Conservation (phyloP, 2,329 filamentous ascomycete genomes). For the Seiridium unicorne region DNA sequence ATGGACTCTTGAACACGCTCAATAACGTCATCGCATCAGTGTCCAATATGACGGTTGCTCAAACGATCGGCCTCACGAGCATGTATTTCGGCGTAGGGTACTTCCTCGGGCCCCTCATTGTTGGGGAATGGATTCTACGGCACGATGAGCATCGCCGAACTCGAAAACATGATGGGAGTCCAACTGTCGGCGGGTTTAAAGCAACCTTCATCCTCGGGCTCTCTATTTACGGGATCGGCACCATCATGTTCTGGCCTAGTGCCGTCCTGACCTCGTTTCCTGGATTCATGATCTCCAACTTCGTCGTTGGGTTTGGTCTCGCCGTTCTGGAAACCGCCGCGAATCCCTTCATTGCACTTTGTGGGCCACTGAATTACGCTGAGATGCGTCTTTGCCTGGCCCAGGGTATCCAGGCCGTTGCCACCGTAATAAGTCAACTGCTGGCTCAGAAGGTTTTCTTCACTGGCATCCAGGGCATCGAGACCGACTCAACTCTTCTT, state of each 20-base stretch:
- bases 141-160: slow-evolving; percentile 58
- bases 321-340: slow-evolving; percentile 78
- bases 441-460: slow-evolving; percentile 77
- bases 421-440: slow-evolving; percentile 69
- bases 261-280: slow-evolving; percentile 72
- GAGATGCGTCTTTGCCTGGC: slow-evolving; percentile 75
- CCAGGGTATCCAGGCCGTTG: slow-evolving; percentile 75
- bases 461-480: slow-evolving; percentile 45
- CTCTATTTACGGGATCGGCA: slow-evolving; percentile 70
- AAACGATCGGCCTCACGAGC: slow-evolving; percentile 67
- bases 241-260: slow-evolving; percentile 85
- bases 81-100: slow-evolving; percentile 72
- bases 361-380: slow-evolving; percentile 70
- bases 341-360: slow-evolving; percentile 71
- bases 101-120: slow-evolving; percentile 65
- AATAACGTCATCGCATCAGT: slow-evolving; percentile 69
- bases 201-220: slow-evolving; percentile 77
- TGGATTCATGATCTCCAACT: slow-evolving; percentile 72
- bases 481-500: slow-evolving; percentile 46
- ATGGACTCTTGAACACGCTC: slow-evolving; percentile 79
- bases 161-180: slow-evolving; percentile 31
- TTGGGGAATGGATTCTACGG: slow-evolving; percentile 69
- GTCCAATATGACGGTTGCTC: slow-evolving; percentile 56
- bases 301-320: slow-evolving; percentile 76
- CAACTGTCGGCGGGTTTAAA: slow-evolving; percentile 66